Conservation (phyloP, 306 rosid genomes). For the Morella rubra region DNA sequence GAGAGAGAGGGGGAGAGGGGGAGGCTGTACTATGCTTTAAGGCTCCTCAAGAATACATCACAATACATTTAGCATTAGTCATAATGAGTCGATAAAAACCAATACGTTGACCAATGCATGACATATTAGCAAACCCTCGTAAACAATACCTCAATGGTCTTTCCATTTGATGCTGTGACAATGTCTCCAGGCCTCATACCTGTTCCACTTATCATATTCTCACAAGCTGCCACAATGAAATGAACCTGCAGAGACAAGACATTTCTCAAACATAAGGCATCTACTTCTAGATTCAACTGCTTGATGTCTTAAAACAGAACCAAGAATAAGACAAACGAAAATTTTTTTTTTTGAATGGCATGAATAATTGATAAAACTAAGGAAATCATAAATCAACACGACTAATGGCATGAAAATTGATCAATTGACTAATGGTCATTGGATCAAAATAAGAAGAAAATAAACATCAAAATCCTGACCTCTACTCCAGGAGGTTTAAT, state of each 20-base stretch:
- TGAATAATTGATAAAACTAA: slow-evolving; percentile 8
- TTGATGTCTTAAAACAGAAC: slow-evolving; percentile 1
- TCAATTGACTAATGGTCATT: background rate
- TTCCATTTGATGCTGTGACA: slow-evolving; percentile 98
- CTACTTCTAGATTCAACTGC: slow-evolving; percentile 16
- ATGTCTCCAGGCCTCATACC: slow-evolving; percentile 99
- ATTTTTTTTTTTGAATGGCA: slow-evolving; percentile 3
- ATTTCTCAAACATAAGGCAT: background rate
- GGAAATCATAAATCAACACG: too few species aligned
- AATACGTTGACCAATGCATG: background rate
- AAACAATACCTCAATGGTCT: slow-evolving; percentile 86
- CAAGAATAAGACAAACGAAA: slow-evolving; percentile 12
- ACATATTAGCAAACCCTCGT: slow-evolving; percentile 8
- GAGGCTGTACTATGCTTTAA: background rate
- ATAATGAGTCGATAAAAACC: too few species aligned
- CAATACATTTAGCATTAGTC: background rate
- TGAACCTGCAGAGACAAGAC: slow-evolving; percentile 69
- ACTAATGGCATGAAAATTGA: slow-evolving; percentile 6
- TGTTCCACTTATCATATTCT: slow-evolving; percentile 99
- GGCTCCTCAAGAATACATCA: background rate
- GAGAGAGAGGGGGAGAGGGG: background rate
- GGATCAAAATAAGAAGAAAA: slow-evolving; percentile 16
- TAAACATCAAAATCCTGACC: slow-evolving; percentile 46
- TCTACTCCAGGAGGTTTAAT: slow-evolving; percentile 96
- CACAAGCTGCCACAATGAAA: slow-evolving; percentile 97